These are phyloP conservation scores for Teratosphaeria nubilosa DNA, from an alignment of 2,329 filamentous ascomycete genomes.

Conservation along the genomic window DNA sequence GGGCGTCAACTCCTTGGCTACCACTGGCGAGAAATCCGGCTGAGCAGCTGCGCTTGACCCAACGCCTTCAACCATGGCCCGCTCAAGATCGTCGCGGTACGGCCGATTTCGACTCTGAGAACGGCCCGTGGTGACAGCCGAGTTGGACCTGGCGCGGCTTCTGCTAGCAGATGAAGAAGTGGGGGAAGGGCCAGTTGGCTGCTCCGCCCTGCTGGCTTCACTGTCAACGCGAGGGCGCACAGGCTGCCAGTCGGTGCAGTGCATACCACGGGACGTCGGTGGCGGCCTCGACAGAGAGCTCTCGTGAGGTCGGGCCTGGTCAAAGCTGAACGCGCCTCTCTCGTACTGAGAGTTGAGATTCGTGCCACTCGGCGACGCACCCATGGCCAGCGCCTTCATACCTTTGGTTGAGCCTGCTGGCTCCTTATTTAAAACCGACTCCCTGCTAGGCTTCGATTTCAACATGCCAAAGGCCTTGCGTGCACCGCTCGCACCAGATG, in stretches of 20 bases:
- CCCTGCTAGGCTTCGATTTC: slow-evolving; percentile 56
- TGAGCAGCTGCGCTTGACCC: slow-evolving; percentile 24
- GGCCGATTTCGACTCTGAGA: slow-evolving; percentile 44
- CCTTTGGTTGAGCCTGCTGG: slow-evolving; percentile 40
- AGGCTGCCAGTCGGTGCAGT: slow-evolving; percentile 19
- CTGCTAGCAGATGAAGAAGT: slow-evolving; percentile 29
- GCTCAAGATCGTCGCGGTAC: slow-evolving; percentile 43
- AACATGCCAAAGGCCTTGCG: slow-evolving; percentile 55
- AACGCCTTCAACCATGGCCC: slow-evolving; percentile 39
- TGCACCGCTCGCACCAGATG: slow-evolving; percentile 26
- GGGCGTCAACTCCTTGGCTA: slow-evolving; percentile 25
- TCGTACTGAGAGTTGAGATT: slow-evolving; percentile 21
- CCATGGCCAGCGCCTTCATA: slow-evolving; percentile 52
- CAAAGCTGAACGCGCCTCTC: slow-evolving; percentile 14
- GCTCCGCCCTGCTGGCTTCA: slow-evolving; percentile 14
- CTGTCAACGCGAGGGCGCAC: slow-evolving; percentile 26
- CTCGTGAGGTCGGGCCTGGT: slow-evolving; percentile 14
- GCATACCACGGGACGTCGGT: slow-evolving; percentile 16
- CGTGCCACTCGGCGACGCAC: slow-evolving; percentile 25
- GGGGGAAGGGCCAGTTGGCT: slow-evolving; percentile 22
- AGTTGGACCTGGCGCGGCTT: slow-evolving; percentile 45
- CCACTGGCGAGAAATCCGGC: slow-evolving; percentile 24
- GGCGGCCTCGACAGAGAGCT: slow-evolving; percentile 6
- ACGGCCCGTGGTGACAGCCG: slow-evolving; percentile 41
- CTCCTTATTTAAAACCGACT: slow-evolving; percentile 49